These are phyloP conservation scores for Phycomyces blakesleeanus DNA, from an alignment of 192 early-diverging fungal species.

Conservation along the genomic window DNA sequence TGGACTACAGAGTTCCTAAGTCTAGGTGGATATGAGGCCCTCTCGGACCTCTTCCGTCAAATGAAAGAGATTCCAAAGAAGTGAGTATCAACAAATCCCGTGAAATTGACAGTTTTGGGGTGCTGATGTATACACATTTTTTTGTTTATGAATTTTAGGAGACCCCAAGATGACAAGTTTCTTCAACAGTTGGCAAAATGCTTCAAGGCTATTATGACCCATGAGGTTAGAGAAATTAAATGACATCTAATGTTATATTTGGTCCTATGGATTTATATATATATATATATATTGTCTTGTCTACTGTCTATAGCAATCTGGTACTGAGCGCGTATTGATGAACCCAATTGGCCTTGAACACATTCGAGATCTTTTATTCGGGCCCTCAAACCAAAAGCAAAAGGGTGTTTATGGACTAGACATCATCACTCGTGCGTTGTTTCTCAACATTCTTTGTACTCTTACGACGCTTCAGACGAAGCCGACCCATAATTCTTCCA, in stretches of 20 bases:
- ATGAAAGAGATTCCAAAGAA: slow-evolving; percentile 34
- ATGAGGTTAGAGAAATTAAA: slow-evolving; percentile 25
- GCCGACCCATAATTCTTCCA: neutral
- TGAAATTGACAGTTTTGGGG: too few species aligned
- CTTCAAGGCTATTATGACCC: slow-evolving; percentile 35
- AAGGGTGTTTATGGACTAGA: slow-evolving; percentile 26
- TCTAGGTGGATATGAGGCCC: slow-evolving; percentile 27
- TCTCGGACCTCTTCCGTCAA: slow-evolving; percentile 27
- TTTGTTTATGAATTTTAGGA: too few species aligned
- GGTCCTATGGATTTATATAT: neutral
- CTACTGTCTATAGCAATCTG: slow-evolving; percentile 22
- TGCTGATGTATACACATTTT: too few species aligned
- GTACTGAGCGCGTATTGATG: slow-evolving; percentile 24
- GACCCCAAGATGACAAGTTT: slow-evolving; percentile 27
- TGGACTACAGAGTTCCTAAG: slow-evolving; percentile 34
- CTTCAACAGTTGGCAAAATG: slow-evolving; percentile 35
- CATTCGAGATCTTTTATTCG: slow-evolving; percentile 36
- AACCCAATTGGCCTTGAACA: slow-evolving; percentile 27
- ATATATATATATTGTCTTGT: neutral
- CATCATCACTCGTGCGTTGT: slow-evolving; percentile 26
- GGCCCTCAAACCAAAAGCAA: slow-evolving; percentile 29
- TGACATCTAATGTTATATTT: neutral
- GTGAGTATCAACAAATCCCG: slow-evolving; percentile 2
- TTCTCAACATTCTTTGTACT: slow-evolving; percentile 36
- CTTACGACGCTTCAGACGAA: slow-evolving; percentile 28